Evolutionary conservation across 2,329 filamentous ascomycete species (phyloP).

Genomic region (Pseudogymnoascus destructans): DNA sequence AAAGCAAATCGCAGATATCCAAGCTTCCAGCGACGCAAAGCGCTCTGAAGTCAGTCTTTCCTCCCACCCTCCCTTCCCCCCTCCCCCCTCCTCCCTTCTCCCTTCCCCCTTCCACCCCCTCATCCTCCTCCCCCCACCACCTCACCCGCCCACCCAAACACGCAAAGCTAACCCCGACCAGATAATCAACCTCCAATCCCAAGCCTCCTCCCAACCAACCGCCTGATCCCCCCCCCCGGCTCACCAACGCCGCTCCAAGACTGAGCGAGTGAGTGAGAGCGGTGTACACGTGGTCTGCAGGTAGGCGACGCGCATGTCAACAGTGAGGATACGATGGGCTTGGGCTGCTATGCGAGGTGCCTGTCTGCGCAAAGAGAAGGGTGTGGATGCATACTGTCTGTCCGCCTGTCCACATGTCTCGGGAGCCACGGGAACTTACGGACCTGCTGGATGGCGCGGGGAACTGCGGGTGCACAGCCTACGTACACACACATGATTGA

Average conservation of each 20-base stretch:
- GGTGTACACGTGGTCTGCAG: neutral
- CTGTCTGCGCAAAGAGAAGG: no score
- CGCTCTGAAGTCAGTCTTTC: constrained; percentile 45
- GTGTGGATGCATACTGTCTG: neutral
- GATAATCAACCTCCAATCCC: constrained; percentile 6
- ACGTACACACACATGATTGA: neutral
- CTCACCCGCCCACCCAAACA: neutral
- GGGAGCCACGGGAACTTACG: neutral
- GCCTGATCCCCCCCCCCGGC: neutral
- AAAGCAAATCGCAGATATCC: constrained; percentile 48
- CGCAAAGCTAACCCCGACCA: neutral
- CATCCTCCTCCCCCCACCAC: neutral
- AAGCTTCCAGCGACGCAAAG: constrained; percentile 51
- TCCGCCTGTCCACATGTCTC: neutral
- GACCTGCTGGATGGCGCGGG: neutral
- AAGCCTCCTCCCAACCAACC: neutral
- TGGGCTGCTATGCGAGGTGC: no score
- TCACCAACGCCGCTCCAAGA: neutral
- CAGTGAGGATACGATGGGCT: no score
- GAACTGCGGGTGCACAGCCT: neutral
- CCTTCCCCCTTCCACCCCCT: no score
- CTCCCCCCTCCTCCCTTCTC: neutral
- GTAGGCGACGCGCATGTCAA: neutral
- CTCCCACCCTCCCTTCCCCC: neutral
- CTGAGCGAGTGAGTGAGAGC: neutral